Evolutionary conservation across 257 asterid genomes (phyloP).

Genomic region (Fraxinus quadrangulata): DNA sequence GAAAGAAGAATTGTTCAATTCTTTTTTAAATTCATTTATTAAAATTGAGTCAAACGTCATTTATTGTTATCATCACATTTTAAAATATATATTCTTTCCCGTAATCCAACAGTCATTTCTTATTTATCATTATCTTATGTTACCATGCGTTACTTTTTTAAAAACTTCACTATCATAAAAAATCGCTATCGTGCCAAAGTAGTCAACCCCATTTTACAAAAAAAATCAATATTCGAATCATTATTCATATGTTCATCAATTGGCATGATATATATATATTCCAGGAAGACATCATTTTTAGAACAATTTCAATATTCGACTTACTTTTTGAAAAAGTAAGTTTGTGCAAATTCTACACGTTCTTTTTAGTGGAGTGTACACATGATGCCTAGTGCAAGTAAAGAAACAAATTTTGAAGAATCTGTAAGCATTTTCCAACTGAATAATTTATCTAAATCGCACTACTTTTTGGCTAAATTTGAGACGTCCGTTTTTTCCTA

Average conservation of each 20-base stretch:
- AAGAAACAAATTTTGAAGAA: conserved; percentile 14
- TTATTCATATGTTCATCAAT: neutral
- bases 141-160: no score
- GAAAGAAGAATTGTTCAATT: no score
- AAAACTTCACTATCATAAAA: no score
- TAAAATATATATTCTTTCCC: no score
- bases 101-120: no score
- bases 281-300: neutral
- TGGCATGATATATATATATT: neutral
- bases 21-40: no score
- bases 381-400: conserved; percentile 23
- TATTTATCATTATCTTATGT: no score
- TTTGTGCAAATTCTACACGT: neutral
- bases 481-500: neutral
- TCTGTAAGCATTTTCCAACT: neutral
- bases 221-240: neutral
- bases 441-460: neutral
- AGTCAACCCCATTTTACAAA: neutral
- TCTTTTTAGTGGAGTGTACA: conserved; percentile 14
- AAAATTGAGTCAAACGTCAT: no score
- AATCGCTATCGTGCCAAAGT: neutral
- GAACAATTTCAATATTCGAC: neutral
- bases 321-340: conserved; percentile 10
- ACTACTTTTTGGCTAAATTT: neutral
- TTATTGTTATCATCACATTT: no score